Evolutionary conservation across 2,329 filamentous ascomycete species (phyloP), one percentile per base, ranked within the genome.

Genomic region (Zasmidium cellare): DNA sequence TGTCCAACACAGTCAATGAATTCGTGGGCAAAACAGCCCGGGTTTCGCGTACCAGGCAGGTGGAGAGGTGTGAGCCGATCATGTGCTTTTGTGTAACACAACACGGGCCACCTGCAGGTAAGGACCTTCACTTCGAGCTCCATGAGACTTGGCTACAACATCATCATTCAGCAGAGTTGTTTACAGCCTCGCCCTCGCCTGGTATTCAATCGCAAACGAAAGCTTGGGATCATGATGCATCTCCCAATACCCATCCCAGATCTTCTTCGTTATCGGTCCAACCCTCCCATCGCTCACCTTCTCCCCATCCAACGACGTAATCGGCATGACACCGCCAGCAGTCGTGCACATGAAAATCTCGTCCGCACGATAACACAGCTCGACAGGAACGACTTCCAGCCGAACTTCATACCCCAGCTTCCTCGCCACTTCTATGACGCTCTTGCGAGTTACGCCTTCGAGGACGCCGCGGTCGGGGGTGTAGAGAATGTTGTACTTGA

Each of bases 341-440:
- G 80, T 82, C 0, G 80, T 82, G 58, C 75, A 81, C 79, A 82
- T 81, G 25, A 83, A 76, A 3, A 82, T 73, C 69, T 83, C 80
- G 56, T 83, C 80, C 0, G 71, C 68, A 6, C 74, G 51, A 48
- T 80, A 82, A 0, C 69, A 73, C 35, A 71, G 9, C 14, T 77
- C 71, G 0, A 79, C 68, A 0, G 79, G 78, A 3, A 82, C 76
- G 23, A 72, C 57, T 63, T 80, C 75, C 24, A 76, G 53, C 2
- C 70, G 72, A 3, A 78, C 67, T 23, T 75, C 71, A 38, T 76
- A 60, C 0, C 71, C 71, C 2, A 71, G 66, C 0, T 57, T 56
- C 1, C 60, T 61, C 1, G 78, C 78, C 12, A 71, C 74, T 50
- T 82, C 78, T 20, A 80, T 69, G 0, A 82, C 80, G 53, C 74